Base-by-base conservation (phyloP, 495 filamentous ascomycete species). In the Aspergillus haitiensis region DNA sequence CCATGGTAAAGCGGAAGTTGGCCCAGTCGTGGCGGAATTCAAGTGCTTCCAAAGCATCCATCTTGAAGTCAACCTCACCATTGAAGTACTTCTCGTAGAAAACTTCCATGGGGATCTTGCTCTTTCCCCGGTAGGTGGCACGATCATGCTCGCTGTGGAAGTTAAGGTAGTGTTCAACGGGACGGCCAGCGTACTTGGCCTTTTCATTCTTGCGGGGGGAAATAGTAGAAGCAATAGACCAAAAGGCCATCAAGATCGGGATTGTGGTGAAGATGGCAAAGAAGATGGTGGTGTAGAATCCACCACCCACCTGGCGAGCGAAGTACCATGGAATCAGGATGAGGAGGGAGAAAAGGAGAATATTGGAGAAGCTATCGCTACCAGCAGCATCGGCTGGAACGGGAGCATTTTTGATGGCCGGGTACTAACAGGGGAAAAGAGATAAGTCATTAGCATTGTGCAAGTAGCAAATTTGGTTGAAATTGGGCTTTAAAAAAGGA, bases 11-110 rank as follows among this genome's bases (percentile, higher is more conserved):
- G 58, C 81, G 78, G 77, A 87, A 88, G 70, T 80, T 86, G 42
- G 82, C 83, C 86, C 86, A 88, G 64, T 88, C 86, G 68, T 88
- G 86, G 6, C 86, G 65, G 71, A 84, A 85, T 66, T 88, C 86
- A 66, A 88, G 65, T 46, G 78, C 65, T 55, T 87, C 84, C 48
- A 88, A 68, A 32, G 73, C 72, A 62, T 88, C 85, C 35, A 84
- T 84, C 56, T 85, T 88, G 76, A 88, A 86, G 57, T 84, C 81
- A 7, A 88, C 85, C 36, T 81, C 70, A 49, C 82, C 81, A 47
- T 82, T 75, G 64, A 88, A 84, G 74, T 87, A 88, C 80, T 79
- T 87, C 68, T 88, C 86, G 51, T 84, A 81, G 68, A 88, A 87
- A 6, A 81, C 82, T 60, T 86, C 79, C 78, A 88, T 84, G 9